Base-by-base conservation (phyloP, 371 early-diverging fungal genomes). In the Mucor piriformis region DNA sequence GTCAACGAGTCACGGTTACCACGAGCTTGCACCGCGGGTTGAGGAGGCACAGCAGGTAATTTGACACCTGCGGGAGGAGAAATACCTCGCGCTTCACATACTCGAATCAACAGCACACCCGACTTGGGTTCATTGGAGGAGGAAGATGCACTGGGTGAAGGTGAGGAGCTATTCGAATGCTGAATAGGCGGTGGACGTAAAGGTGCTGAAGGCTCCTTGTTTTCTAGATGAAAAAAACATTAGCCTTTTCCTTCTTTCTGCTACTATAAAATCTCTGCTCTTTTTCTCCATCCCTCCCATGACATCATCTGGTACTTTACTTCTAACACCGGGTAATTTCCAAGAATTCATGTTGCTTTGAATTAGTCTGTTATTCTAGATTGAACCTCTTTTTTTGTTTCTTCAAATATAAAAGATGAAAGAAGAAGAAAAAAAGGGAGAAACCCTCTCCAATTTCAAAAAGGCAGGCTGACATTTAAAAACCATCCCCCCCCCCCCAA, bases 71-170 rank as follows among this genome's bases (percentile, higher is more conserved):
- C 74, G 46, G 86, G 85, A 25, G 84, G 71, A 7, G 84, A 78
- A 67, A 94, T 75, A 52, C 83, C 86, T 56, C 87, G 70, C 2
- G 91, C 92, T 70, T 93, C 94, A 67, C 90, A 86, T 11, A 93
- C 88, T 37, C 91, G 87, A 69, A 93, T 87, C 49, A 89, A 75
- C 37, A 93, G 77, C 25, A 92, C 74, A 16, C 93, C 93, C 10
- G 81, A 66, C 53, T 83, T 81, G 50, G 79, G 82, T 47, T 78
- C 74, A 21, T 68, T 64, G 23, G 37, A 15, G 13, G 49, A 40
- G 25, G 69, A 57, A 29, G 67, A 54, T 4, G 63, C 23, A 40
- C 61, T 40, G n/a, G 53, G 42, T 25, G 46, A 24, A 46, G 24
- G n/a, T 25, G 40, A 5, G 38, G 53, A 25, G 49, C 25, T 42